Evolutionary conservation across 768 basidiomycete species (phyloP), one percentile per base, ranked within the genome.

Genomic region (Dioszegia crocea): DNA sequence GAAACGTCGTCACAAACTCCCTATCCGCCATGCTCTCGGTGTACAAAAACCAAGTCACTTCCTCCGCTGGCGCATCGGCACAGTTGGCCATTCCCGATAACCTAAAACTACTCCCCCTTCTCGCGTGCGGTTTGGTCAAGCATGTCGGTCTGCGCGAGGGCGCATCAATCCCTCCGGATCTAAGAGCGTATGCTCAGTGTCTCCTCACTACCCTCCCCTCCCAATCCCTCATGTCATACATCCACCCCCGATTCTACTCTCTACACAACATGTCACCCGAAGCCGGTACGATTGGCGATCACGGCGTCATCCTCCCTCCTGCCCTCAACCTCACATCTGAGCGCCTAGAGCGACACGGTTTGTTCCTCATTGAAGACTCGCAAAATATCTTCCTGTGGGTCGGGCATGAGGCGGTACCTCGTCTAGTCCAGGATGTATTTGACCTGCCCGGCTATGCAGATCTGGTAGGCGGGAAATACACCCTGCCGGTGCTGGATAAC

Each of bases 341-440:
- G 77, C 83, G 91, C 38, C 81, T 99, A 53, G 93, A 97, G 77
- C 82, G 93, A 49, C 92, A 98, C 68, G 96, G 96, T 58, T 81
- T 99, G 55, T 97, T 87, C 84, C 78, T 99, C 62, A 96, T 99
- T 66, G 96, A 98, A 77, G 94, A 98, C 76, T 89, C 89, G 1
- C 96, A 98, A 77, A 93, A 89, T 21, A 89, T 99, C 72, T 98
- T 99, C 85, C 81, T 98, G 47, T 98, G 91, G 88, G 85, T 99
- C 49, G 96, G 96, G n/a, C 85, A 92, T 29, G 94, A 98, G 75
- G 91, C 96, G 8, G 91, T 98, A n/a, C 90, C 93, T 10, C 88
- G 93, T 72, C 84, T 98, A 46, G 80, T 98, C 60, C 81, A 86
- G 81, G 96, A 99, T 70, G 93, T 97, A 17, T 98, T 99, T 78